Evolutionary conservation across 495 filamentous ascomycete species (phyloP), one percentile per base, ranked within the genome.

Genomic region (Wilcoxina mikolae): DNA sequence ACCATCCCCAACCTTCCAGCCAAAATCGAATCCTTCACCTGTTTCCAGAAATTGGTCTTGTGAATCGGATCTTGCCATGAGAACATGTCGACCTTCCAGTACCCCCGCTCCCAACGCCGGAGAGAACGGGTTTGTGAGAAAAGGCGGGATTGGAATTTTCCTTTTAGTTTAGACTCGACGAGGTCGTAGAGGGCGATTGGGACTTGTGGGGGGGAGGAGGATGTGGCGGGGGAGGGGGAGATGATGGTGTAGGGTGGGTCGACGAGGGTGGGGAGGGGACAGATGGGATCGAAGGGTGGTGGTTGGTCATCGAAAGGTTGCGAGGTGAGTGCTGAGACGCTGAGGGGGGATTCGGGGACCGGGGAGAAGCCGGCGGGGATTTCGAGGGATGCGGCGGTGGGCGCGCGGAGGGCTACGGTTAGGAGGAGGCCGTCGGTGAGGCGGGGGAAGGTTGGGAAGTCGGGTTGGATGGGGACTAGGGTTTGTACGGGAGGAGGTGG

Each of bases 71-170:
- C 45, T 23, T 15, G 26, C 60, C 60, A 64, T 15, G 42, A 42
- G 26, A 51, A 56, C 48, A 58, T 64, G 41, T 64, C 60, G 18
- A 62, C 56, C 28, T 18, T 56, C 60, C 60, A 64, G 35, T 59
- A 47, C 22, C 60, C 60, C 29, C 60, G 59, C 44, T 64, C 60
- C 53, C 52, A 58, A 10, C 54, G n/a, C 24, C 60, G 43, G 48
- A 64, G 7, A 1, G 59, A 51, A 38, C 60, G 58, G 22, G 11
- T 51, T 35, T 63, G 60, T 5, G 17, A 17, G 17, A 44, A 51
- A 27, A 63, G 58, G 27, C 55, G 60, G n/a, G 33, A 52, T 51
- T 56, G 60, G 20, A 63, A 64, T 9, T 56, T 62, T 10, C 48
- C 49, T 15, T 51, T 20, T 23, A 63, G n/a, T 15, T 35, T 53